These are phyloP conservation scores for Trichaptum fuscoviolaceum DNA, from an alignment of 768 basidiomycete genomes.

Conservation along the genomic window DNA sequence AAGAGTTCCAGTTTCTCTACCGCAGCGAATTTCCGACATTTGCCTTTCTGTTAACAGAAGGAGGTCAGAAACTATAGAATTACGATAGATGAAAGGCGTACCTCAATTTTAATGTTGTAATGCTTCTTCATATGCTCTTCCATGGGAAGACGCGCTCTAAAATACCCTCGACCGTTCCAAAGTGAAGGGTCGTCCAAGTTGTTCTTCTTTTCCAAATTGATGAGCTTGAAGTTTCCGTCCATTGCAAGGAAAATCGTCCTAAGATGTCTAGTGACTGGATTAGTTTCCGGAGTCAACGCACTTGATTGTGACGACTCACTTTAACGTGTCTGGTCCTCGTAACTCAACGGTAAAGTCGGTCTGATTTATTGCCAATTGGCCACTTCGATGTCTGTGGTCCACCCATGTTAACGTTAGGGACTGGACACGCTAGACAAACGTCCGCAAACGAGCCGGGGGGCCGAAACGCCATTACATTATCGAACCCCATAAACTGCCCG, in stretches of 20 bases:
- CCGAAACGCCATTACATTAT: not conserved
- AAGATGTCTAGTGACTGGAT: not conserved
- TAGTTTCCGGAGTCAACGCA: not conserved
- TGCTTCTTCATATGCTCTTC: not conserved
- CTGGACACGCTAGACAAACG: not conserved
- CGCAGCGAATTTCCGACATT: not conserved
- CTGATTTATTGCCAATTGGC: not conserved
- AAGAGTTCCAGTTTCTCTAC: not conserved
- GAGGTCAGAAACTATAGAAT: not conserved
- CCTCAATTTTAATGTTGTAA: not conserved
- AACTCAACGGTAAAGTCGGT: not conserved
- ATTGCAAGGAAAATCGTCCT: not conserved
- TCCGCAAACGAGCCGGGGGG: not conserved
- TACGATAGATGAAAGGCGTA: not conserved
- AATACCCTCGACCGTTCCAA: not conserved
- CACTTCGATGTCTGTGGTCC: not conserved
- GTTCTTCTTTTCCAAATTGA: not conserved
- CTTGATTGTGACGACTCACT: not conserved
- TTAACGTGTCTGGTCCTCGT: not conserved
- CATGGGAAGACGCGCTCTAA: not conserved
- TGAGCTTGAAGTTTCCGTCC: constrained; percentile 2
- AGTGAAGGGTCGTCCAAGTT: not conserved
- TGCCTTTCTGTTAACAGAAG: not conserved
- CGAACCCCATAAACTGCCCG: not conserved
- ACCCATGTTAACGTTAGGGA: not conserved